phyloP scores from a whole-genome alignment of 805 yeast genomes.

The Starmerella cellae region DNA sequence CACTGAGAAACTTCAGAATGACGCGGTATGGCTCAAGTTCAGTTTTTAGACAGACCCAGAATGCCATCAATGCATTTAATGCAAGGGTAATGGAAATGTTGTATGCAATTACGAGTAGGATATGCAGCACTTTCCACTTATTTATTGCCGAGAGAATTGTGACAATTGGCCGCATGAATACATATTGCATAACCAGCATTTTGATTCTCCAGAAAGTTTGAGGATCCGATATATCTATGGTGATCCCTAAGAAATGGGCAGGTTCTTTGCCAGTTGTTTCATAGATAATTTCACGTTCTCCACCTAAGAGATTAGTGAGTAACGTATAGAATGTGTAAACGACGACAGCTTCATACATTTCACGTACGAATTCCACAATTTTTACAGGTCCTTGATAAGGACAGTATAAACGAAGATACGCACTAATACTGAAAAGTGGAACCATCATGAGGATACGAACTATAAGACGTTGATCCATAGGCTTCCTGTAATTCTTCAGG shows the following conservation, averaged over 20 bases:
- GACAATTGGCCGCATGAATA: constrained; percentile 84
- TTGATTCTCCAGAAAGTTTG: constrained; percentile 60
- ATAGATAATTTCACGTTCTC: constrained; percentile 74
- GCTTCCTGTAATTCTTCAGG: constrained; percentile 66
- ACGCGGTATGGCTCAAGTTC: constrained; percentile 75
- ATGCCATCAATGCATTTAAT: constrained; percentile 69
- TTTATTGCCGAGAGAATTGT: constrained; percentile 30
- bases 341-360: constrained; percentile 90
- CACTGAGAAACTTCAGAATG: constrained; percentile 84
- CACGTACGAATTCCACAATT: constrained; percentile 39
- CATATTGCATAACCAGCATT: constrained; percentile 81
- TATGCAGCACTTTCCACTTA: constrained; percentile 24
- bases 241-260: constrained; percentile 31
- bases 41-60: constrained; percentile 78
- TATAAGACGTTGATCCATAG: constrained; percentile 72
- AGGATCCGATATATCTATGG: constrained; percentile 79
- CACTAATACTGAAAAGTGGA: constrained; percentile 65
- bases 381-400: constrained; percentile 9
- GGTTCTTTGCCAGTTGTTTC: constrained; percentile 60
- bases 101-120: constrained; percentile 58
- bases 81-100: constrained; percentile 72
- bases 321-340: constrained; percentile 83
- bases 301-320: constrained; percentile 74
- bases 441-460: constrained; percentile 71
- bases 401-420: constrained; percentile 44